phyloP scores from a whole-genome alignment of 129 eudicot genomes.

The Smallanthus sonchifolius region DNA sequence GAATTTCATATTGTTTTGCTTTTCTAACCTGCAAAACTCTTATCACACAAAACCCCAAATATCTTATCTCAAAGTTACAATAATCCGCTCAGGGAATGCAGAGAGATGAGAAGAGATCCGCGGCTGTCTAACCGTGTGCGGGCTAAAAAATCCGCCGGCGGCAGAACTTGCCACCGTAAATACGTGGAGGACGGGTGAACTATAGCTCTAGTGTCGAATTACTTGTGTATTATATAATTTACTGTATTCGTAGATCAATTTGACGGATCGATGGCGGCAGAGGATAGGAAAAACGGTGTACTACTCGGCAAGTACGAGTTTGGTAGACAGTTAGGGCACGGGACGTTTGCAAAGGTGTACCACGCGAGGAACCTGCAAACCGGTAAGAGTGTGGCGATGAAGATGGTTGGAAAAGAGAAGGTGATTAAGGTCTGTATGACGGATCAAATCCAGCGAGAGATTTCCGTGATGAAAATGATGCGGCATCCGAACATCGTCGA shows the following conservation, averaged over 20 bases:
- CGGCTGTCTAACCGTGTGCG: constrained; percentile 33
- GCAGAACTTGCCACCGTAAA: constrained; percentile 92
- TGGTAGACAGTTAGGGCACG: constrained; percentile 75
- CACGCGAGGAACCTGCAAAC: constrained; percentile 50
- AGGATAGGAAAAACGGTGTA: constrained; percentile 46
- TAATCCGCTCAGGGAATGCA: constrained; percentile 64
- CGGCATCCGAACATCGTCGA: constrained; percentile 75
- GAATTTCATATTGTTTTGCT: background rate
- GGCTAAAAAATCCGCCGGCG: constrained; percentile 51
- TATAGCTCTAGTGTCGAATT: background rate
- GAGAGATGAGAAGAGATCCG: constrained; percentile 62
- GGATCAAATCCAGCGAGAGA: constrained; percentile 81
- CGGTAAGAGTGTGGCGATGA: constrained; percentile 74
- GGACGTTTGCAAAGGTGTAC: constrained; percentile 81
- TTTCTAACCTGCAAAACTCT: constrained; percentile 2
- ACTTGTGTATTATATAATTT: background rate
- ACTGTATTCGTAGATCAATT: background rate
- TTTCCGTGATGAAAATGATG: constrained; percentile 81
- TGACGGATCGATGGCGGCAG: constrained; percentile 38
- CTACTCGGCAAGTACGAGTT: constrained; percentile 76
- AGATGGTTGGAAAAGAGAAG: constrained; percentile 75
- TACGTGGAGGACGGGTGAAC: constrained; percentile 88
- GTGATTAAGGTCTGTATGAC: constrained; percentile 72
- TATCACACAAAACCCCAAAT: constrained; percentile 11
- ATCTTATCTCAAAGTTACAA: background rate